phyloP scores from a whole-genome alignment of 495 filamentous ascomycete genomes.

The Hypoxylon rickii region DNA sequence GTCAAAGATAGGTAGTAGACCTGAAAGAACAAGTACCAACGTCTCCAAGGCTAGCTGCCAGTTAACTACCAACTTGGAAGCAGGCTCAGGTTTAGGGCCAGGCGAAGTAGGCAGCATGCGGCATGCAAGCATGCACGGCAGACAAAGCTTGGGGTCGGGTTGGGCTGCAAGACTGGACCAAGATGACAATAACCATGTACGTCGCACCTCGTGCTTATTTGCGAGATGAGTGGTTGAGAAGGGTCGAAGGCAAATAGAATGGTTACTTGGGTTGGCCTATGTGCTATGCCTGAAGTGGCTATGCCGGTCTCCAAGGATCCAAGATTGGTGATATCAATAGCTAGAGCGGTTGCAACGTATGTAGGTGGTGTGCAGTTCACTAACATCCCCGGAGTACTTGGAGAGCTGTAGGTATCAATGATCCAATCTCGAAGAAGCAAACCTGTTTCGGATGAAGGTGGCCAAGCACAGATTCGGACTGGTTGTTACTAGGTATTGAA shows the following conservation, averaged over 20 bases:
- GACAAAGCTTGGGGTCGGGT: conserved; percentile 20
- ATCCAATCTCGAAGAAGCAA: too few species aligned
- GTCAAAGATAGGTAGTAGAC: conserved; percentile 10
- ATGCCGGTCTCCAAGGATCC: too few species aligned
- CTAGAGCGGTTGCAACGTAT: too few species aligned
- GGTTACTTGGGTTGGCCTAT: background rate
- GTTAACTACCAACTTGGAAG: conserved; percentile 19
- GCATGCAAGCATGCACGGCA: conserved; percentile 30
- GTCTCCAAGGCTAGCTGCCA: conserved; percentile 13
- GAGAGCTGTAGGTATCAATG: too few species aligned
- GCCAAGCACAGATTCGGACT: too few species aligned
- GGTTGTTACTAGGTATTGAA: background rate
- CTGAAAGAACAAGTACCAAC: conserved; percentile 19
- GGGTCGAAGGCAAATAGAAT: background rate
- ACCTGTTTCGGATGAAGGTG: too few species aligned
- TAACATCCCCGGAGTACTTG: too few species aligned
- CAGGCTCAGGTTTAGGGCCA: conserved; percentile 15
- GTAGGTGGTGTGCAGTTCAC: too few species aligned
- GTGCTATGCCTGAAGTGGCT: background rate
- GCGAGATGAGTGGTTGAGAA: conserved; percentile 21
- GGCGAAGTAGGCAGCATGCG: conserved; percentile 24
- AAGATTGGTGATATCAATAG: too few species aligned
- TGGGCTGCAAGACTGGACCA: conserved; percentile 31
- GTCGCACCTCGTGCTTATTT: conserved; percentile 28
- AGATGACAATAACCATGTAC: conserved; percentile 26